These are phyloP conservation scores for Metschnikowia corniflorae DNA, from an alignment of 805 yeast species.

Conservation along the genomic window DNA sequence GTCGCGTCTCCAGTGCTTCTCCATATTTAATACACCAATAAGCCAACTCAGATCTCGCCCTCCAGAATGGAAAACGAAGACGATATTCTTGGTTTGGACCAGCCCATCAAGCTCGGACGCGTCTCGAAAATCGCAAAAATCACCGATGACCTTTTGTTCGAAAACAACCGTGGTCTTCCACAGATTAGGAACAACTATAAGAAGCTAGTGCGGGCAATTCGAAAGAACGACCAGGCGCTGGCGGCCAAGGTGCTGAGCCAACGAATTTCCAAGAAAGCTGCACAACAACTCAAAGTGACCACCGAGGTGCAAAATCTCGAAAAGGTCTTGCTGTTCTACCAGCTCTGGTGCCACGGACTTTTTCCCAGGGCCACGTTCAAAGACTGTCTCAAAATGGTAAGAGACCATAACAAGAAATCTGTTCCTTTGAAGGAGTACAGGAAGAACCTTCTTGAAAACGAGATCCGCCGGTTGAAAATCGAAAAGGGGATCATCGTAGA, in stretches of 20 bases:
- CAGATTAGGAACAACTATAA: slow-evolving; percentile 30
- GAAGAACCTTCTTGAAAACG: slow-evolving; percentile 13
- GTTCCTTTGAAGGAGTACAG: slow-evolving; percentile 13
- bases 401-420: slow-evolving; percentile 15
- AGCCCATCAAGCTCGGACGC: slow-evolving; percentile 33
- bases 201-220: slow-evolving; percentile 24
- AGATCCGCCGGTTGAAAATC: slow-evolving; percentile 16
- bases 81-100: slow-evolving; percentile 34
- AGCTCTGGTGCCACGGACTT: slow-evolving; percentile 43
- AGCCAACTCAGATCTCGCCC: background rate
- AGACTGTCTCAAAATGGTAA: slow-evolving; percentile 17
- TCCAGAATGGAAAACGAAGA: slow-evolving; percentile 8
- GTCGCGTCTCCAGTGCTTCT: background rate
- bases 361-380: slow-evolving; percentile 18
- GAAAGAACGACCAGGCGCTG: slow-evolving; percentile 23
- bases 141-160: slow-evolving; percentile 38
- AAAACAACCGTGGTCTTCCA: slow-evolving; percentile 30
- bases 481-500: slow-evolving; percentile 19
- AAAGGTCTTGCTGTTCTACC: slow-evolving; percentile 39
- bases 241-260: slow-evolving; percentile 16
- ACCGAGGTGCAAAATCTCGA: slow-evolving; percentile 34
- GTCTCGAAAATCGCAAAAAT: slow-evolving; percentile 31
- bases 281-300: slow-evolving; percentile 23
- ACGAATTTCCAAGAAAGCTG: slow-evolving; percentile 13
- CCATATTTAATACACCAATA: background rate